A percentile compares a stretch with the other conserved stretches of the same genome.
Evolutionary conservation across 192 early-diverging fungal genomes (phyloP).

Genomic region (Umbelopsis sp.): DNA sequence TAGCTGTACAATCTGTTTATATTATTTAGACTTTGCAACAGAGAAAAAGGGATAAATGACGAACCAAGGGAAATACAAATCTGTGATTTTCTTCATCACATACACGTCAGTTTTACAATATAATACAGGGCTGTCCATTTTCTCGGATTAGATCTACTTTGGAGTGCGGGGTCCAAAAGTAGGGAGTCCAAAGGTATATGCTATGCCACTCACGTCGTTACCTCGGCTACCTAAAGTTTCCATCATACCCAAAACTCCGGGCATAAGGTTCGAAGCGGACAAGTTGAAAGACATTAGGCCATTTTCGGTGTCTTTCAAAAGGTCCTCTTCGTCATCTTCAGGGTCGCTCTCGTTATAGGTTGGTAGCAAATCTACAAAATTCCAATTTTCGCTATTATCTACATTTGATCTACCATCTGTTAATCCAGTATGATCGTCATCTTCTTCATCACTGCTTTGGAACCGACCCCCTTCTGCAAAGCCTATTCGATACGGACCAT

Average conservation of each 20-base stretch:
- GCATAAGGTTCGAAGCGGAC: constrained; percentile 25
- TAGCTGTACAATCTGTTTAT: too few relatives aligned
- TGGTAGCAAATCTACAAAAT: constrained; percentile 37
- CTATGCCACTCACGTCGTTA: constrained; percentile 2
- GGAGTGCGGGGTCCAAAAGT: neutral
- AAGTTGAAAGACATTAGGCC: constrained; percentile 25
- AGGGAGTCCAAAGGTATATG: constrained; percentile 8
- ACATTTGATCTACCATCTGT: neutral
- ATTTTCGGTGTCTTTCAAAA: constrained; percentile 1
- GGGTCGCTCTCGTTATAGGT: constrained; percentile 12
- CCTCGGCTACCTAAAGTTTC: constrained; percentile 16
- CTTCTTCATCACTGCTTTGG: neutral
- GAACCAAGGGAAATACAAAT: too few relatives aligned
- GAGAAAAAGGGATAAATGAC: too few relatives aligned
- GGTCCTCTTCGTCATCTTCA: constrained; percentile 16
- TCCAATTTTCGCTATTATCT: constrained; percentile 31
- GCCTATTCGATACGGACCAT: constrained; percentile 7
- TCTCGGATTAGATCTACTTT: neutral
- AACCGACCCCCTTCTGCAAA: neutral
- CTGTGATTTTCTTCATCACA: too few relatives aligned
- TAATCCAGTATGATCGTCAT: neutral
- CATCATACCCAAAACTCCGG: constrained; percentile 33
- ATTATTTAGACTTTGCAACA: too few relatives aligned
- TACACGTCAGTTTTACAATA: too few relatives aligned
- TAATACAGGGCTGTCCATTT: neutral